These are phyloP conservation scores for Claviceps lovelessii DNA, from an alignment of 2,329 filamentous ascomycete species.

Conservation along the genomic window DNA sequence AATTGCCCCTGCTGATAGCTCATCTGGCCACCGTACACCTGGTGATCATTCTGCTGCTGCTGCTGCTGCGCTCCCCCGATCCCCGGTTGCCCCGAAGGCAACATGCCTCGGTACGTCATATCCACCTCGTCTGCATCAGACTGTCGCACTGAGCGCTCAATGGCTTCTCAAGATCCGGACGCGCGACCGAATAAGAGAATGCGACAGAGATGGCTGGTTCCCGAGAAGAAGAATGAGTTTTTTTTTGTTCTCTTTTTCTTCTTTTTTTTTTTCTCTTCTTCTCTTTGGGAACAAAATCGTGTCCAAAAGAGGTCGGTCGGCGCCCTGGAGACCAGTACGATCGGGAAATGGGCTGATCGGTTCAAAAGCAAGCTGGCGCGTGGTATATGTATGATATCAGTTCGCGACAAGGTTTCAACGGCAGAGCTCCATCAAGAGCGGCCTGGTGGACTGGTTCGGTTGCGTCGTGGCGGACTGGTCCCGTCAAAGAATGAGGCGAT, in stretches of 20 bases:
- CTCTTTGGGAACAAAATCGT: neutral
- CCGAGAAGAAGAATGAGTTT: neutral
- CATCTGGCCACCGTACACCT: constrained; percentile 13
- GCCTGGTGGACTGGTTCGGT: neutral
- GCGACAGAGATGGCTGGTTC: neutral
- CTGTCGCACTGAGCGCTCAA: neutral
- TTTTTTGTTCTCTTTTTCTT: too few species aligned
- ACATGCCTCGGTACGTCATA: constrained; percentile 23
- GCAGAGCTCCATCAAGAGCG: neutral
- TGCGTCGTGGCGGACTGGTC: neutral
- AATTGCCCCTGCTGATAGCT: constrained; percentile 12
- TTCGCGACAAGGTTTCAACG: neutral
- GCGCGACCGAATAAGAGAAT: neutral
- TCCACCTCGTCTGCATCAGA: constrained; percentile 12
- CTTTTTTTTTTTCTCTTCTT: too few species aligned
- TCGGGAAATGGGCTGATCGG: neutral
- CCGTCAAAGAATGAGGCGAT: neutral
- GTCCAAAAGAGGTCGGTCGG: neutral
- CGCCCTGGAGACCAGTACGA: neutral
- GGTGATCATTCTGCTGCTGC: constrained; percentile 6
- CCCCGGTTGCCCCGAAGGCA: constrained; percentile 16
- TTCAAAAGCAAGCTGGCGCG: neutral
- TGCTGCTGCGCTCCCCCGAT: constrained; percentile 14
- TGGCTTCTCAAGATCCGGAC: too few species aligned
- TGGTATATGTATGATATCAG: neutral